Percentiles rank a stretch among this genome's conserved stretches.
phyloP scores from a whole-genome alignment of 2,329 filamentous ascomycete species.

The Fusarium torreyae region DNA sequence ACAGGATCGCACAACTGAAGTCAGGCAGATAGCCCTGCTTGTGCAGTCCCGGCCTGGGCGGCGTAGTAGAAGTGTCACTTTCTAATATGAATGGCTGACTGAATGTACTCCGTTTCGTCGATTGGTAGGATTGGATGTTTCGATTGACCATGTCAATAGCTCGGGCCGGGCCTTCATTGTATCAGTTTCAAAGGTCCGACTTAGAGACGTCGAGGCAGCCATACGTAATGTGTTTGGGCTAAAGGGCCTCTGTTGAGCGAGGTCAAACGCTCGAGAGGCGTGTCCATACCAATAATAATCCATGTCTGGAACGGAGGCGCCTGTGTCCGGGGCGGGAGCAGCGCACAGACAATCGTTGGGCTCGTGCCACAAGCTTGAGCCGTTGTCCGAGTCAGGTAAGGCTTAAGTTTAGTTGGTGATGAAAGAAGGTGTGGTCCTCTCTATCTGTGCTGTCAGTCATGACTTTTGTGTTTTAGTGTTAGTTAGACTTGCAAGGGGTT shows the following conservation, averaged over 20 bases:
- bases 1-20: constrained; percentile 14
- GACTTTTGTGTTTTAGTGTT: constrained; percentile 17
- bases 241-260: constrained; percentile 34
- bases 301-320: constrained; percentile 33
- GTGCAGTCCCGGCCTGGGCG: constrained; percentile 3
- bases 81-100: neutral
- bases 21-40: constrained; percentile 21
- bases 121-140: constrained; percentile 22
- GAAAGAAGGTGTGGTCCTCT: constrained; percentile 31
- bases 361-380: constrained; percentile 42
- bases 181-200: constrained; percentile 34
- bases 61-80: constrained; percentile 7
- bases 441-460: constrained; percentile 29
- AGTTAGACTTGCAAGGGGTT: constrained; percentile 38
- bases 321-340: constrained; percentile 25
- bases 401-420: constrained; percentile 32
- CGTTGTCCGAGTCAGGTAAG: constrained; percentile 45
- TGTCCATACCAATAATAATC: constrained; percentile 24
- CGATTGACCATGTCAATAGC: constrained; percentile 31
- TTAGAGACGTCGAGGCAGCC: constrained; percentile 13
- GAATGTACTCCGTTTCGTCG: constrained; percentile 11
- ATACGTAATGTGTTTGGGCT: constrained; percentile 14
- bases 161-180: constrained; percentile 48
- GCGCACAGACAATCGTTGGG: constrained; percentile 47
- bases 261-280: constrained; percentile 34